Conservation (phyloP, 2,329 filamentous ascomycete species). For the Verticillium nubilum region DNA sequence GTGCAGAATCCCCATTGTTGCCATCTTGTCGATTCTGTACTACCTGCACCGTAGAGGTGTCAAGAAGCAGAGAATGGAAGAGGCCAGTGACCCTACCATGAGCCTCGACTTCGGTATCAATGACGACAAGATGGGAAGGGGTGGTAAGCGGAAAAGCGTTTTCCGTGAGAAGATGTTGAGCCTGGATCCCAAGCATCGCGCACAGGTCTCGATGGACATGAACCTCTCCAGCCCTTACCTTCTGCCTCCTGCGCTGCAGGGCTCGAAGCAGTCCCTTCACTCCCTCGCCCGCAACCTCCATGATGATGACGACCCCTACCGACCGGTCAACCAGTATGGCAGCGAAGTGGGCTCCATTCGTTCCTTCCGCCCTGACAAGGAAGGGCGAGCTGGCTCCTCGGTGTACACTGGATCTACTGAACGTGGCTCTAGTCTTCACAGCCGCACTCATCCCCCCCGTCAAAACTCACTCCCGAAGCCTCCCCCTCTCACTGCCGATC, state of each 20-base stretch:
- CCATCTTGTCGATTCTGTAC: conserved; percentile 61
- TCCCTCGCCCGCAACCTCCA: conserved; percentile 74
- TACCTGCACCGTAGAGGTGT: conserved; percentile 76
- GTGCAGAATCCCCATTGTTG: conserved; percentile 67
- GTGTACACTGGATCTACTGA: conserved; percentile 37
- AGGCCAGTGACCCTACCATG: conserved; percentile 79
- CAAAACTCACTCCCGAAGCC: conserved; percentile 38
- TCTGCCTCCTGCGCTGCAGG: conserved; percentile 75
- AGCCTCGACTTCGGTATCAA: conserved; percentile 88
- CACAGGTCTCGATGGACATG: conserved; percentile 66
- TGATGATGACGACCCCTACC: conserved; percentile 79
- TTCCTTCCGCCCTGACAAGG: conserved; percentile 38
- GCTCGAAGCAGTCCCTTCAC: conserved; percentile 80
- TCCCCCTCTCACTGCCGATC: conserved; percentile 26
- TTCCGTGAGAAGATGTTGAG: conserved; percentile 44
- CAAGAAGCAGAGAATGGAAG: conserved; percentile 67
- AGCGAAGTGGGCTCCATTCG: conserved; percentile 53
- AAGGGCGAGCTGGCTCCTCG: conserved; percentile 30
- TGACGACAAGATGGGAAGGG: conserved; percentile 20
- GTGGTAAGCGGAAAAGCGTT: conserved; percentile 38
- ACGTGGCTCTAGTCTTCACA: conserved; percentile 22
- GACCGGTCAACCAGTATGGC: conserved; percentile 51
- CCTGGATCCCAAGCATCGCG: conserved; percentile 30
- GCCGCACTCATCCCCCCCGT: conserved; percentile 24
- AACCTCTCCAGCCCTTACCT: conserved; percentile 81